Conservation (phyloP, 2,329 filamentous ascomycete genomes). For the Ophioceras dolichostomum region DNA sequence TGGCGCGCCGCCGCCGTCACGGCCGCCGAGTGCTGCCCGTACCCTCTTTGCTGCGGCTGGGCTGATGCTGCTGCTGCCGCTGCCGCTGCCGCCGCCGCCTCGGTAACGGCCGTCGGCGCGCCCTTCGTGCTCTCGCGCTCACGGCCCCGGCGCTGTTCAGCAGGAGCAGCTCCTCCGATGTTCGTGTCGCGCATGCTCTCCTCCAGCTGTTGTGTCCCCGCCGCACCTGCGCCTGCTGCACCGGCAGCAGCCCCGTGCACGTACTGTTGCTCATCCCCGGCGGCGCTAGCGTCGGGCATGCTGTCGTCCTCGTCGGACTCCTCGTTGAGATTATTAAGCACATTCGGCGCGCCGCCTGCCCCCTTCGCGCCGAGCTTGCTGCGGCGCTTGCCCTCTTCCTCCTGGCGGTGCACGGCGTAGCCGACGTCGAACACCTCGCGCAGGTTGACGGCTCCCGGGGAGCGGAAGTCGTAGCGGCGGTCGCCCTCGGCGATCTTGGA, state of each 20-base stretch:
- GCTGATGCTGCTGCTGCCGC: slow-evolving; percentile 9
- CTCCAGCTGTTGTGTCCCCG: slow-evolving; percentile 58
- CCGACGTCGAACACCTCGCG: slow-evolving; percentile 96
- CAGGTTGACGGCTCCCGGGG: slow-evolving; percentile 85
- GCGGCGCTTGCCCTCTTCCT: slow-evolving; percentile 86
- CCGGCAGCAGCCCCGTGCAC: slow-evolving; percentile 27
- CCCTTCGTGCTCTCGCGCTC: slow-evolving; percentile 23
- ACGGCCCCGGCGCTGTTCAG: slow-evolving; percentile 34
- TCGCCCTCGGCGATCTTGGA: slow-evolving; percentile 42
- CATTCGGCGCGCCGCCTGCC: slow-evolving; percentile 43
- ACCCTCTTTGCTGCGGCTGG: slow-evolving; percentile 43
- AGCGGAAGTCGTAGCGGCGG: slow-evolving; percentile 81
- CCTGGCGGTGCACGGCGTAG: slow-evolving; percentile 94
- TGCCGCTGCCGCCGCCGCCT: slow-evolving; percentile 11
- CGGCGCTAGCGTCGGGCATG: slow-evolving; percentile 44
- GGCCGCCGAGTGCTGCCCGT: slow-evolving; percentile 77
- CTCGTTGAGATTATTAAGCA: slow-evolving; percentile 60
- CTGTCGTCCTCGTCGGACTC: slow-evolving; percentile 15
- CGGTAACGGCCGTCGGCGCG: slow-evolving; percentile 9
- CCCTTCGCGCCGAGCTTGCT: slow-evolving; percentile 69
- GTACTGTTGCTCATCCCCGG: slow-evolving; percentile 38
- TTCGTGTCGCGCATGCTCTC: slow-evolving; percentile 78
- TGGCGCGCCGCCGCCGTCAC: slow-evolving; percentile 76
- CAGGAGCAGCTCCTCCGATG: slow-evolving; percentile 46
- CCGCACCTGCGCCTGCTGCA: too few relatives aligned